A percentile compares a stretch with the other conserved stretches of the same genome.
These are phyloP conservation scores for Avena eriantha DNA, from an alignment of 176 grass and related monocot genomes.

Conservation along the genomic window DNA sequence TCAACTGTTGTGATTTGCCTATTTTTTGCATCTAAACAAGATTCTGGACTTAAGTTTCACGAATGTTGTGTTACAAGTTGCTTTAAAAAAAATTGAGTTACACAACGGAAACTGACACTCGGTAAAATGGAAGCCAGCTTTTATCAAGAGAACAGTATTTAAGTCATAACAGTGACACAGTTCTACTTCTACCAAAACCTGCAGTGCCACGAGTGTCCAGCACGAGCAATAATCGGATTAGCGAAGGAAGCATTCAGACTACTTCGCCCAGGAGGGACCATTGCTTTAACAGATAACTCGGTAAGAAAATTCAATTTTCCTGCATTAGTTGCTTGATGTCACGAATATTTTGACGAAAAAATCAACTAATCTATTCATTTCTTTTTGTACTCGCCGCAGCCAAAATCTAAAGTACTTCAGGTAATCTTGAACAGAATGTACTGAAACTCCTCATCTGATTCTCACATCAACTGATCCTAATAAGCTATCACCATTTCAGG, in stretches of 20 bases:
- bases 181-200: background rate
- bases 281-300: slow-evolving; percentile 84
- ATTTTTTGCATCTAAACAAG: background rate
- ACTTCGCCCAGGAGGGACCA: slow-evolving; percentile 71
- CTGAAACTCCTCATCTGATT: background rate
- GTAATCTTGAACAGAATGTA: slow-evolving; percentile 38
- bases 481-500: slow-evolving; percentile 40
- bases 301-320: slow-evolving; percentile 47
- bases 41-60: background rate
- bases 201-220: slow-evolving; percentile 89
- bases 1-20: background rate
- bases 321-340: background rate
- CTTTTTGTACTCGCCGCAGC: slow-evolving; percentile 48
- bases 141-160: slow-evolving; percentile 3
- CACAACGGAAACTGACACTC: background rate
- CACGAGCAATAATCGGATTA: slow-evolving; percentile 62
- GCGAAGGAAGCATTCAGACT: slow-evolving; percentile 74
- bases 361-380: slow-evolving; percentile 23
- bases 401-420: slow-evolving; percentile 90
- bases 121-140: slow-evolving; percentile 2
- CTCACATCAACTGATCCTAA: background rate
- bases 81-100: background rate
- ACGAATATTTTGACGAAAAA: background rate
- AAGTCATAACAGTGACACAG: background rate
- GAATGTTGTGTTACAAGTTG: background rate